Evolutionary conservation across 2,329 filamentous ascomycete species (phyloP).

Genomic region (Claviceps africana): DNA sequence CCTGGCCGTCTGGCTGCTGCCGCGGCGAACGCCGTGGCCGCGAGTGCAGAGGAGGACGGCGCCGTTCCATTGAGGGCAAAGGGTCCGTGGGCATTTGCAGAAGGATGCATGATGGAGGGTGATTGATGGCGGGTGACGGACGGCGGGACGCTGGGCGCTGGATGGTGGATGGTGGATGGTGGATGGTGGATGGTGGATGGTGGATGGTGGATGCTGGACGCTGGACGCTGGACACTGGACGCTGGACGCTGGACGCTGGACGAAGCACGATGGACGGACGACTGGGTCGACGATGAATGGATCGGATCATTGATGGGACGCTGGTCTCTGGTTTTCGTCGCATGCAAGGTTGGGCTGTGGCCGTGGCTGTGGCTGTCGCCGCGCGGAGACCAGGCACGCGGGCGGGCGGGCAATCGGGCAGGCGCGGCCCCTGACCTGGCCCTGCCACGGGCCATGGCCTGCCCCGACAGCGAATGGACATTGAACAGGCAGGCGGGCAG

Average conservation of each 20-base stretch:
- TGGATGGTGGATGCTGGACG: neutral
- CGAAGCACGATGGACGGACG: neutral
- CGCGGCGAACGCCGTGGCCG: neutral
- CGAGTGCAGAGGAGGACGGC: neutral
- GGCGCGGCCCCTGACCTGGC: neutral
- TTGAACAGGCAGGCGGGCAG: neutral
- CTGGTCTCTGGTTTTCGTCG: neutral
- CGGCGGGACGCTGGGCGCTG: neutral
- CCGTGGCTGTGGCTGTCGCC: neutral
- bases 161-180: neutral
- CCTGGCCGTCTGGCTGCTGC: neutral
- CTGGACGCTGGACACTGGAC: neutral
- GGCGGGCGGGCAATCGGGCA: neutral
- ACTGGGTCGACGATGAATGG: neutral
- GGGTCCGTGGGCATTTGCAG: neutral
- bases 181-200: neutral
- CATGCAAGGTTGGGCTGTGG: neutral
- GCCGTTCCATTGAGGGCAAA: neutral
- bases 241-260: neutral
- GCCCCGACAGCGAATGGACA: neutral
- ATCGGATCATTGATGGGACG: neutral
- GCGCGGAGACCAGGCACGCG: no score
- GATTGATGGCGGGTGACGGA: neutral
- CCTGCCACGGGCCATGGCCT: neutral
- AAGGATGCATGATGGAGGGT: neutral